Percentiles rank a stretch among this genome's conserved stretches.
Evolutionary conservation across 176 grass and related monocot genomes (phyloP).

Genomic region (Eragrostis nindensis): DNA sequence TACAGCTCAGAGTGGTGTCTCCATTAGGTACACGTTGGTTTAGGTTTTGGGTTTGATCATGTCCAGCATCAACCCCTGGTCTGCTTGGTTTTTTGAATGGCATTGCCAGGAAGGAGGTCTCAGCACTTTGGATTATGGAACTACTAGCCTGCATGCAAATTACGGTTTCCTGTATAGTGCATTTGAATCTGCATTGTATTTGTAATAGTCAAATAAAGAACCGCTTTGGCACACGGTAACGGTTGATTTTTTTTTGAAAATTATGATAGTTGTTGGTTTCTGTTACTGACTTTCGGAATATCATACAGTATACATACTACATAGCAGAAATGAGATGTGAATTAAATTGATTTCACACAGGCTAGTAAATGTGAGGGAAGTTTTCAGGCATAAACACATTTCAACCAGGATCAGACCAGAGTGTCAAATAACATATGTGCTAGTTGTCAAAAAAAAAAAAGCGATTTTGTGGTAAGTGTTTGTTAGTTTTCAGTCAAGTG

Average conservation of each 20-base stretch:
- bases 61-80: slow-evolving; percentile 44
- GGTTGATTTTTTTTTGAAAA: too few relatives aligned
- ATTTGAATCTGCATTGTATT: slow-evolving; percentile 9
- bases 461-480: not conserved
- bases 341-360: not conserved
- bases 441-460: too few relatives aligned
- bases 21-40: slow-evolving; percentile 31
- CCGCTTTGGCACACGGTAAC: slow-evolving; percentile 6
- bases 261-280: not conserved
- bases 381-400: not conserved
- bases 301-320: not conserved
- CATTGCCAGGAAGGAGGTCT: slow-evolving; percentile 45
- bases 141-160: not conserved
- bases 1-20: slow-evolving; percentile 18
- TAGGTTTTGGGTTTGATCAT: slow-evolving; percentile 47
- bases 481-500: not conserved
- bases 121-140: slow-evolving; percentile 20
- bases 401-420: not conserved
- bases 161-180: slow-evolving; percentile 33
- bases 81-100: slow-evolving; percentile 62
- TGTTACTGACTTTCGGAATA: slow-evolving; percentile 5
- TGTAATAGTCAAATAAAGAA: slow-evolving; percentile 45
- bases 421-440: not conserved
- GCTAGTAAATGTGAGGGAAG: not conserved
- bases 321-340: not conserved